Percentiles rank a stretch among this genome's conserved stretches.
Conservation (phyloP, 768 basidiomycete species). For the Cyclocybe cylindracea region DNA sequence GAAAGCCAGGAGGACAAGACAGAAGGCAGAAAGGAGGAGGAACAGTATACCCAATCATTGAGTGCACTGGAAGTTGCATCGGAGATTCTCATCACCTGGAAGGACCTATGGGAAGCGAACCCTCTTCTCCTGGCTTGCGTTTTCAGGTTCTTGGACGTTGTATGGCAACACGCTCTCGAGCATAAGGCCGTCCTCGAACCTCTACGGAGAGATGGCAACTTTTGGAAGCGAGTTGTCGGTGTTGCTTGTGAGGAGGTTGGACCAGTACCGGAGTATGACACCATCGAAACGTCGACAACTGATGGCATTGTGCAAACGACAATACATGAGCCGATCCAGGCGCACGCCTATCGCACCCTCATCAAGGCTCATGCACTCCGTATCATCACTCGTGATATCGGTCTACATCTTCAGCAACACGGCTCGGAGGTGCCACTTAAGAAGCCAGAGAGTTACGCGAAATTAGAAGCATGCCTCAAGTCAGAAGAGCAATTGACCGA, state of each 20-base stretch:
- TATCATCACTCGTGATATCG: conserved; percentile 75
- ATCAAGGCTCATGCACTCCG: conserved; percentile 76
- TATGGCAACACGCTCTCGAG: conserved; percentile 81
- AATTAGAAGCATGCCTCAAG: conserved; percentile 58
- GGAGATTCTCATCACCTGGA: conserved; percentile 69
- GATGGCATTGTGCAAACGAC: conserved; percentile 55
- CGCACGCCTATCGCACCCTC: conserved; percentile 67
- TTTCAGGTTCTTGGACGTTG: conserved; percentile 72
- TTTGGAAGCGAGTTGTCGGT: conserved; percentile 72
- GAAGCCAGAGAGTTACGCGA: conserved; percentile 62
- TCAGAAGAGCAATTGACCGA: conserved; percentile 66
- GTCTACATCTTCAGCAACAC: conserved; percentile 51
- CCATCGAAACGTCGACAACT: conserved; percentile 44
- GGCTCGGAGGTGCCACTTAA: conserved; percentile 31
- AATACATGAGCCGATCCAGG: conserved; percentile 60
- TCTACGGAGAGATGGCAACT: conserved; percentile 54
- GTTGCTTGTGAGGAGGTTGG: conserved; percentile 72
- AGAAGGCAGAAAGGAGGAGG: conserved; percentile 34
- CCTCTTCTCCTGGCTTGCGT: conserved; percentile 76
- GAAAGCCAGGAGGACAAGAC: conserved; percentile 39
- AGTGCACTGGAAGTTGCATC: conserved; percentile 72
- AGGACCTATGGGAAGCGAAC: conserved; percentile 73
- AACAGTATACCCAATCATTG: conserved; percentile 27
- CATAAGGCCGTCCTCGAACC: conserved; percentile 60
- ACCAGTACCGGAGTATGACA: conserved; percentile 68